Conservation (phyloP, 192 early-diverging fungal genomes). For the Podila horticola region DNA sequence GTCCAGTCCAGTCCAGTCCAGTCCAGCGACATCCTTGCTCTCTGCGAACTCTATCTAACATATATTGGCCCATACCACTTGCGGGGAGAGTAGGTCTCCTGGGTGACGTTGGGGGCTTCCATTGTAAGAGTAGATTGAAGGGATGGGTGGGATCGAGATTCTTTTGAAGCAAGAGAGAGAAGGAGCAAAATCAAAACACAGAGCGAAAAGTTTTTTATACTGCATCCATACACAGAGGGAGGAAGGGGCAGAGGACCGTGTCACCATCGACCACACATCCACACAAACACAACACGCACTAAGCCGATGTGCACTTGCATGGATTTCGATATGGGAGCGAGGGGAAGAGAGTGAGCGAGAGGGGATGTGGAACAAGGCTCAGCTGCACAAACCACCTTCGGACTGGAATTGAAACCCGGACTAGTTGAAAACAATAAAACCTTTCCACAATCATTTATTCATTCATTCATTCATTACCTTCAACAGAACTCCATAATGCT, state of each 20-base stretch:
- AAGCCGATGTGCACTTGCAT: no score
- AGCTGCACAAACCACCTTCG: no score
- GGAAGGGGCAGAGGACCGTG: no score
- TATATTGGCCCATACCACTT: constrained; percentile 10
- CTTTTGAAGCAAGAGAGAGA: constrained; percentile 3
- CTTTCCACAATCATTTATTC: neutral
- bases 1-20: neutral
- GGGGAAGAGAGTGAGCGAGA: no score
- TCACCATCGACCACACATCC: no score
- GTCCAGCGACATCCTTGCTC: neutral
- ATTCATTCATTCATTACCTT: neutral
- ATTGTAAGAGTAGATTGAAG: constrained; percentile 4
- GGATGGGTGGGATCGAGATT: constrained; percentile 2
- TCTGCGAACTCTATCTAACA: neutral
- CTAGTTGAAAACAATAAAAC: no score
- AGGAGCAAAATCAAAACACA: neutral
- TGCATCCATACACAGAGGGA: no score
- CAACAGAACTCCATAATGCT: constrained; percentile 13
- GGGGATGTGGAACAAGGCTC: no score
- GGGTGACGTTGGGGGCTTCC: constrained; percentile 26
- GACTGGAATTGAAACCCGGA: no score
- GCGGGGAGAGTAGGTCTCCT: constrained; percentile 37
- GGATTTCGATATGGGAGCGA: no score
- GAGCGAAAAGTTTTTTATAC: neutral
- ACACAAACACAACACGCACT: no score